Percentiles rank a stretch among this genome's conserved stretches.
phyloP scores from a whole-genome alignment of 345 rosid genomes.

The Acer negundo region DNA sequence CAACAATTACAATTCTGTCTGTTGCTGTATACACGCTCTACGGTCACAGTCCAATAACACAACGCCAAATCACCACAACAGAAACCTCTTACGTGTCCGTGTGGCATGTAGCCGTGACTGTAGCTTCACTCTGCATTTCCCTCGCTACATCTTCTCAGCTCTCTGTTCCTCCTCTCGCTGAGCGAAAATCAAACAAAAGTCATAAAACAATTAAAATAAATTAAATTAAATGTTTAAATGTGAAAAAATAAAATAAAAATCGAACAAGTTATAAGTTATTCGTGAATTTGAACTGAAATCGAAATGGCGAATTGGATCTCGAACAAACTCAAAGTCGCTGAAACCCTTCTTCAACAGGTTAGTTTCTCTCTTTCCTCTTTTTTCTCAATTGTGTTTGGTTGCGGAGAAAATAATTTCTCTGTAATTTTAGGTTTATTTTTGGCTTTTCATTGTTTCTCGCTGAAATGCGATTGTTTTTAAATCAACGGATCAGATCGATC shows the following conservation, averaged over 20 bases:
- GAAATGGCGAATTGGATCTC: slow-evolving; percentile 93
- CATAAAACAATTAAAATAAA: background rate
- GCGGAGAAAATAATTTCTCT: background rate
- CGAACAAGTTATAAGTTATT: background rate
- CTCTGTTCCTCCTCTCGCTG: background rate
- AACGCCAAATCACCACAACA: background rate
- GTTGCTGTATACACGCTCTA: background rate
- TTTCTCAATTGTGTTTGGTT: slow-evolving; percentile 7
- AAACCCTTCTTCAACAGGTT: slow-evolving; percentile 82
- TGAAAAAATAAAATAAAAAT: background rate
- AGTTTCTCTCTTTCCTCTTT: slow-evolving; percentile 6
- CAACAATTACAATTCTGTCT: background rate
- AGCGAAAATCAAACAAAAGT: background rate
- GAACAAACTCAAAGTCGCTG: slow-evolving; percentile 91
- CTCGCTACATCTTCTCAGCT: background rate
- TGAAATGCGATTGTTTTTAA: slow-evolving; percentile 22
- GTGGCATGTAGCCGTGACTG: background rate
- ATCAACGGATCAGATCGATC: slow-evolving; percentile 69
- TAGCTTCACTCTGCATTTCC: background rate
- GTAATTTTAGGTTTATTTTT: background rate
- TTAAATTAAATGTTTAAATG: background rate
- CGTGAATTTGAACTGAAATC: background rate
- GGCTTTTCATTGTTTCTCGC: slow-evolving; percentile 8
- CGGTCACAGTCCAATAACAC: background rate
- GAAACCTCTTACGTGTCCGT: background rate